These are phyloP conservation scores for Aspergillus unguis DNA, from an alignment of 2,329 filamentous ascomycete genomes.

Conservation along the genomic window DNA sequence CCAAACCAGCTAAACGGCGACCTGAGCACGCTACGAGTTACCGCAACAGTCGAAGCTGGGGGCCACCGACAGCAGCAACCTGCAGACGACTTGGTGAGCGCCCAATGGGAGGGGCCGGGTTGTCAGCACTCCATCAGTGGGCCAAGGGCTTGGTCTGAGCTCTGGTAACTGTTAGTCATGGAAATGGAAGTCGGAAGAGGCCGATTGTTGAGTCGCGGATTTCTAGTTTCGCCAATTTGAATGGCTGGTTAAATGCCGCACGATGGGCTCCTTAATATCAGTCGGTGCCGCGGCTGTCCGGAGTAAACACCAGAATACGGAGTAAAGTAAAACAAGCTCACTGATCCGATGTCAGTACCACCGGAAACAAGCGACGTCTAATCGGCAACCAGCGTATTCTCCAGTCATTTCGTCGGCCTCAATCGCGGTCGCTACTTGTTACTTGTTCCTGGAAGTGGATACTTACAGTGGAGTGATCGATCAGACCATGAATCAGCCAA, in stretches of 20 bases:
- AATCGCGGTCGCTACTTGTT: not conserved
- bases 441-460: not conserved
- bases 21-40: slow-evolving; percentile 8
- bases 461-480: not conserved
- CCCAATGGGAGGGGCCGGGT: slow-evolving; percentile 4
- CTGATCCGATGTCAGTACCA: no score
- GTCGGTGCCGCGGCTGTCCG: not conserved
- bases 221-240: not conserved
- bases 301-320: not conserved
- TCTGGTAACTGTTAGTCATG: slow-evolving; percentile 5
- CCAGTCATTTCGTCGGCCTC: no score
- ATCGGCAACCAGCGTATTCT: not conserved
- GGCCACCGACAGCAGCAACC: no score
- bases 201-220: not conserved
- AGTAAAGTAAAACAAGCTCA: not conserved
- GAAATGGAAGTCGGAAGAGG: not conserved
- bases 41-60: slow-evolving; percentile 4
- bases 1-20: not conserved
- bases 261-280: no score
- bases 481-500: not conserved
- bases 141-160: not conserved
- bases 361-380: not conserved
- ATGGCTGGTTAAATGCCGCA: not conserved
- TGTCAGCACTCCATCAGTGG: not conserved
- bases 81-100: no score